These are phyloP conservation scores for Hirschioporus abietinus DNA, from an alignment of 768 basidiomycete species.

Conservation along the genomic window DNA sequence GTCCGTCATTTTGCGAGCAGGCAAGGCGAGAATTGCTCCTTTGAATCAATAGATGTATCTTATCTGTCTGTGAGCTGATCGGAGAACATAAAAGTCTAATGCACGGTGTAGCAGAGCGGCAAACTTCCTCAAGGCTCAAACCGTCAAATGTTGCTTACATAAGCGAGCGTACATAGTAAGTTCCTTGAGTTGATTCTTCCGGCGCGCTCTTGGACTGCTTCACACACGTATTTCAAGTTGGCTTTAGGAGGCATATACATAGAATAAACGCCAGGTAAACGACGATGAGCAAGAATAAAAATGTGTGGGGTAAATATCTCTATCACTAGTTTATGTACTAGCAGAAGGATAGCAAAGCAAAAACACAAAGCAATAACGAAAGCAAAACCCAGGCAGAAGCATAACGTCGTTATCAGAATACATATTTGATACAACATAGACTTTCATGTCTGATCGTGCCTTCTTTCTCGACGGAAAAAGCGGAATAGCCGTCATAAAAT, in stretches of 20 bases:
- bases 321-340: background rate
- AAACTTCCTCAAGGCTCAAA: too few species aligned
- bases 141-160: too few species aligned
- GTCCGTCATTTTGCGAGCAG: conserved; percentile 19
- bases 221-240: too few species aligned
- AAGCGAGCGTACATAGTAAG: too few species aligned
- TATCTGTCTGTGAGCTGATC: background rate
- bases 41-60: background rate
- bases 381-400: background rate
- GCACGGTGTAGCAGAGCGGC: too few species aligned
- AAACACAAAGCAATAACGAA: background rate
- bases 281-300: background rate
- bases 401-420: background rate
- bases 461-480: background rate
- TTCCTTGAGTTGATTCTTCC: too few species aligned
- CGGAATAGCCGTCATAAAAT: background rate
- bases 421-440: background rate
- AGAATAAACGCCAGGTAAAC: too few species aligned
- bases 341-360: background rate
- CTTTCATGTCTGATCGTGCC: background rate
- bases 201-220: too few species aligned
- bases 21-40: background rate
- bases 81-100: too few species aligned
- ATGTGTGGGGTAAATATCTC: background rate
- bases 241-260: too few species aligned